Evolutionary conservation across 768 basidiomycete genomes (phyloP), one percentile per base, ranked within the genome.

Genomic region (Trametes cinnabarina): DNA sequence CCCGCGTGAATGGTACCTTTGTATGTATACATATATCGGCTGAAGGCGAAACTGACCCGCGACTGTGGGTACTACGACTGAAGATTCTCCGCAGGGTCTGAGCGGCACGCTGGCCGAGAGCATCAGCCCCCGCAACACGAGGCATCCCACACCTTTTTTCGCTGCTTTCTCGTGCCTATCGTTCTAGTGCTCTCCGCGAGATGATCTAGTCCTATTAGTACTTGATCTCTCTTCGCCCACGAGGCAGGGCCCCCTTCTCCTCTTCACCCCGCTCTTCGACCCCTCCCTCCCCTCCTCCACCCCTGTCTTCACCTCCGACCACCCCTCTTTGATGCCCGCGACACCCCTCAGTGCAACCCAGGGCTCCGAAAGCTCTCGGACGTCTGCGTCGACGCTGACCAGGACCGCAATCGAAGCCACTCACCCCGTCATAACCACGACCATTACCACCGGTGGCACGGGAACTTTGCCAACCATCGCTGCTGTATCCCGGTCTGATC

Each of bases 401-500:
- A 60, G 49, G 6, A 30, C 51, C 44, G 42, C 44, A 28, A 46
- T 61, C 25, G 22, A 39, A 23, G 51, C 60, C 11, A 48, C 30
- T 15, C 60, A 51, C 25, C 28, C 37, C 28, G 40, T 72, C 50
- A 39, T 65, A 34, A 71, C 72, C 20, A 71, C 71, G 19, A 73
- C 72, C 30, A 61, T 68, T 49, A 68, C 64, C 57, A 32, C 62
- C 19, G 54, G 52, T 46, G 62, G 58, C 44, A 28, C 58, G 9
- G 20, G 61, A 12, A 57, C 50, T 23, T 14, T 60, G 2, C 51
- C 60, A 0, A 58, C 50, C 15, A 32, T 39, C 10, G 43, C 47
- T 3, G 47, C 48, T 11, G 58, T 47, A 5, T 39, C 15, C 25
- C 44, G 10, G 30, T 39, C 41, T 1, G 48, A 20, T 6, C 61